These are phyloP conservation scores for Podospora australis DNA, from an alignment of 495 filamentous ascomycete genomes.

Conservation along the genomic window DNA sequence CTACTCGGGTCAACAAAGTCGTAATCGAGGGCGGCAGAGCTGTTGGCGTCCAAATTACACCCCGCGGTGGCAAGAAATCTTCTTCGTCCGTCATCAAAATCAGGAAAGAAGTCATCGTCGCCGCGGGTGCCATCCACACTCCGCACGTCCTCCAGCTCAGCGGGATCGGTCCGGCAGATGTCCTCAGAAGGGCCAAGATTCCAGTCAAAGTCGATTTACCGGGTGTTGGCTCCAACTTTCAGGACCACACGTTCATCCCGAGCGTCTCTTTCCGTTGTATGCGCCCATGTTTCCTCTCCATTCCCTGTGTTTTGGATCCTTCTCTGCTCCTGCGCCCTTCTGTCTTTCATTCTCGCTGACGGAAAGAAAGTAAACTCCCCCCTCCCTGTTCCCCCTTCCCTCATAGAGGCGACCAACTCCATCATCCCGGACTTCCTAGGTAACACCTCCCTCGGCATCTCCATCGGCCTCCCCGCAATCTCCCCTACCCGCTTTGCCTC, in stretches of 20 bases:
- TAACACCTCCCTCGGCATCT: conserved; percentile 38
- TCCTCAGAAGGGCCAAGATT: conserved; percentile 38
- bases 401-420: conserved; percentile 9
- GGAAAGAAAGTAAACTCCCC: not conserved
- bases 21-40: conserved; percentile 25
- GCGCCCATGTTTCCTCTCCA: no score
- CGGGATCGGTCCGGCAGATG: conserved; percentile 39
- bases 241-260: conserved; percentile 42
- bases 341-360: not conserved
- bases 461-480: conserved; percentile 28
- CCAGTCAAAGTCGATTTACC: conserved; percentile 37
- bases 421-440: conserved; percentile 27
- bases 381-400: not conserved
- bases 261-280: conserved; percentile 17
- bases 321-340: not conserved
- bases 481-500: conserved; percentile 11
- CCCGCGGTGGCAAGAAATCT: not conserved
- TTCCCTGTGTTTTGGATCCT: no score
- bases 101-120: conserved; percentile 44
- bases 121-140: conserved; percentile 45
- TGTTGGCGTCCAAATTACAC: conserved; percentile 16
- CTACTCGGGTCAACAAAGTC: conserved; percentile 36
- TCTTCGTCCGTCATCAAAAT: conserved; percentile 25
- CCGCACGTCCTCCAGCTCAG: conserved; percentile 45
- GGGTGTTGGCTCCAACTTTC: conserved; percentile 51